These are phyloP conservation scores for Pyricularia grisea DNA, from an alignment of 2,329 filamentous ascomycete species.

Conservation along the genomic window DNA sequence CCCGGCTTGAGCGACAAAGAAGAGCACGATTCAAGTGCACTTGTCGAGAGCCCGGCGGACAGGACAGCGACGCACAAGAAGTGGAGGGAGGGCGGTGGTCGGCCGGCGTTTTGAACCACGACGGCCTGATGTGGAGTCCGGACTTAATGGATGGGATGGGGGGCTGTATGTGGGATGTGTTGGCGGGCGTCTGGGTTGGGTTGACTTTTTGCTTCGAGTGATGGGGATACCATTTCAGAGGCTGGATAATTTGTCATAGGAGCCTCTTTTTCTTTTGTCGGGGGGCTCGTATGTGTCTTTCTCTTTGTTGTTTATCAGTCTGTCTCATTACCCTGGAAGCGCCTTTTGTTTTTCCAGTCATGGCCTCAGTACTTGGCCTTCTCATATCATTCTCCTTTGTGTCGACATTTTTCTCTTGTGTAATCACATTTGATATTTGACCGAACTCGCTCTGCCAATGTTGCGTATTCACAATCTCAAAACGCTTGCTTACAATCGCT, in stretches of 20 bases:
- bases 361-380: neutral
- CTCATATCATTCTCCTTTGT: neutral
- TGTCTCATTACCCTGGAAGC: neutral
- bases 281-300: neutral
- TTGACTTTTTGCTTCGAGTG: neutral
- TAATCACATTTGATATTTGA: neutral
- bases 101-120: neutral
- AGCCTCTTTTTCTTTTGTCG: neutral
- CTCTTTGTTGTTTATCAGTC: neutral
- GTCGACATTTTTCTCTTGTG: neutral
- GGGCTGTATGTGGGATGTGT: neutral
- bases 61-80: conserved; percentile 26
- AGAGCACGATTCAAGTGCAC: conserved; percentile 11
- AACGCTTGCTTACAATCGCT: too few relatives aligned
- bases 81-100: conserved; percentile 27
- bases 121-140: neutral
- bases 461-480: neutral
- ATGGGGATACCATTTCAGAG: neutral
- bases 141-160: too few relatives aligned
- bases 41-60: conserved; percentile 12
- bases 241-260: neutral
- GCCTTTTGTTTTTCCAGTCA: neutral
- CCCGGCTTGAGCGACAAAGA: conserved; percentile 26
- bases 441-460: neutral
- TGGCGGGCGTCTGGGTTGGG: neutral